These are phyloP conservation scores for Naganishia vaughanmartiniae DNA, from an alignment of 768 basidiomycete genomes.

Conservation along the genomic window DNA sequence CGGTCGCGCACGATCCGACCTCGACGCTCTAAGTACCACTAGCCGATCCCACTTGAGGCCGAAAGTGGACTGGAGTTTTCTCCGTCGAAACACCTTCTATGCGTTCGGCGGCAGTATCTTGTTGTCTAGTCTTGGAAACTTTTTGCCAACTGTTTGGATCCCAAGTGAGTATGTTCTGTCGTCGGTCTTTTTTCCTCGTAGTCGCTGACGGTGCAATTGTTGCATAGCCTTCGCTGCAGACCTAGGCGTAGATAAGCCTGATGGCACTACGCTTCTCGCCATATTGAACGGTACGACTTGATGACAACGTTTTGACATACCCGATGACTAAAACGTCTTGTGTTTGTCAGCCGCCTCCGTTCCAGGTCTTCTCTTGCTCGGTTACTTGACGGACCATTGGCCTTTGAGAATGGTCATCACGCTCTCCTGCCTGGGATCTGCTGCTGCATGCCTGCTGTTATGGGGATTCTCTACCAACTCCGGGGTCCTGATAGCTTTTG, in stretches of 20 bases:
- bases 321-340: neutral
- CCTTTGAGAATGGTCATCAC: constrained; percentile 38
- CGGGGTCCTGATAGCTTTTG: constrained; percentile 38
- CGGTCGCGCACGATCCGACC: constrained; percentile 21
- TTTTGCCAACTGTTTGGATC: constrained; percentile 44
- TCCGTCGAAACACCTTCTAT: constrained; percentile 33
- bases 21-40: neutral
- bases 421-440: constrained; percentile 39
- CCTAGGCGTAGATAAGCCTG: constrained; percentile 36
- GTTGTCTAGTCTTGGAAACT: constrained; percentile 43
- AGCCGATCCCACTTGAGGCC: constrained; percentile 2
- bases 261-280: constrained; percentile 42
- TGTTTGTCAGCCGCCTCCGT: constrained; percentile 42
- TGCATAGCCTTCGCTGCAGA: constrained; percentile 41
- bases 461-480: constrained; percentile 47
- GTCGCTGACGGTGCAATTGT: neutral
- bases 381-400: constrained; percentile 41
- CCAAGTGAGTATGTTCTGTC: constrained; percentile 33
- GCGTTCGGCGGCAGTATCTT: constrained; percentile 37
- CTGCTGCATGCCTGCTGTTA: constrained; percentile 42
- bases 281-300: constrained; percentile 43
- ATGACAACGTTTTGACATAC: neutral
- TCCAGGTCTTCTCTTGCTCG: constrained; percentile 39
- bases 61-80: constrained; percentile 14
- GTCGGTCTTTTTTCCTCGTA: neutral